A percentile compares a stretch with the other conserved stretches of the same genome.
These are phyloP conservation scores for Curvularia lunata DNA, from an alignment of 2,329 filamentous ascomycete species.

Conservation along the genomic window DNA sequence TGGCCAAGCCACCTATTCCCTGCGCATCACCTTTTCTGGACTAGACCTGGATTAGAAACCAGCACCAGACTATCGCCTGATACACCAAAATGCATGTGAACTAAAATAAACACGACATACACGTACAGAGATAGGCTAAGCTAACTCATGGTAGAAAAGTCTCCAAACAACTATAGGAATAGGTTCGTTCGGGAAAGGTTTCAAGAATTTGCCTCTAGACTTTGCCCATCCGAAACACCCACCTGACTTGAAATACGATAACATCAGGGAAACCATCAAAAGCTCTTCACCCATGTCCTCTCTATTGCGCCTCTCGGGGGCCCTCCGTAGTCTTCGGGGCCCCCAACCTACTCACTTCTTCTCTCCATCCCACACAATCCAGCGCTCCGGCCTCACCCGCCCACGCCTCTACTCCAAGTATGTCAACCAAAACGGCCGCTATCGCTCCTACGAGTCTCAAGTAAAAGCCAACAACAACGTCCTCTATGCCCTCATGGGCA, in stretches of 20 bases:
- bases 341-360: conserved; percentile 30
- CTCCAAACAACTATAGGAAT: background rate
- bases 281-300: conserved; percentile 11
- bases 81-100: background rate
- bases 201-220: background rate
- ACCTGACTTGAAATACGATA: background rate
- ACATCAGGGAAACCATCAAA: background rate
- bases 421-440: background rate
- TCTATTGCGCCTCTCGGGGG: conserved; percentile 15
- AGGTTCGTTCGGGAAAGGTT: background rate
- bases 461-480: conserved; percentile 26
- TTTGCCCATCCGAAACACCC: background rate
- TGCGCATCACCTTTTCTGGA: conserved; percentile 1
- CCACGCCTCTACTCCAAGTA: conserved; percentile 13
- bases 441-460: conserved; percentile 7
- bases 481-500: conserved; percentile 48
- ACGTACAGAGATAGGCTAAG: background rate
- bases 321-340: conserved; percentile 15
- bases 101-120: background rate
- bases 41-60: background rate
- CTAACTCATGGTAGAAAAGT: background rate
- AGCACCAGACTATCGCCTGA: background rate
- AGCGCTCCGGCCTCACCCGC: conserved; percentile 11
- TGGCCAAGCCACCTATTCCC: background rate
- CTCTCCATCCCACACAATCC: conserved; percentile 18